These are phyloP conservation scores for Fusarium chuoi DNA, from an alignment of 2,329 filamentous ascomycete species.

Conservation along the genomic window DNA sequence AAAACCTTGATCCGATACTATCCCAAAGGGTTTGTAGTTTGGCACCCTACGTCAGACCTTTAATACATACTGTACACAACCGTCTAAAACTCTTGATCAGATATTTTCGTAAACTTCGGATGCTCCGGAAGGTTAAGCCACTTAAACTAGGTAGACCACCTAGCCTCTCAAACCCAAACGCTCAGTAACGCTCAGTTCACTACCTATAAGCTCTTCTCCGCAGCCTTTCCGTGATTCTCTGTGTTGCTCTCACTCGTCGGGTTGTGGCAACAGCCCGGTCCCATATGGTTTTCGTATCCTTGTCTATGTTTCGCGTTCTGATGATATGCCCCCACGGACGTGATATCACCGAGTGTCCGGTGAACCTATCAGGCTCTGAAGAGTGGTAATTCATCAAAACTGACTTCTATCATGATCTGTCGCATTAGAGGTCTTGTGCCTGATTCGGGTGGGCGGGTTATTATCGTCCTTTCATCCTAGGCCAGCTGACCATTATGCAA, in stretches of 20 bases:
- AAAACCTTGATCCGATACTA: neutral
- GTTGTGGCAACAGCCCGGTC: neutral
- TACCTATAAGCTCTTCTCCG: neutral
- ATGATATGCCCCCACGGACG: neutral
- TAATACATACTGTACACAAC: neutral
- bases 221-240: neutral
- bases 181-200: neutral
- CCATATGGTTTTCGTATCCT: neutral
- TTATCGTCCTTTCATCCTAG: neutral
- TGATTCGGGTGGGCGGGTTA: neutral
- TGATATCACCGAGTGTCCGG: neutral
- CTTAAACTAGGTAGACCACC: slow-evolving; percentile 1
- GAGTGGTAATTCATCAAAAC: neutral
- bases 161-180: neutral
- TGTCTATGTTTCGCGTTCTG: neutral
- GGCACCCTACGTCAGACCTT: neutral
- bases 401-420: neutral
- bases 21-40: neutral
- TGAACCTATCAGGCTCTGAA: slow-evolving; percentile 2
- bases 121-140: slow-evolving; percentile 27
- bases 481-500: neutral
- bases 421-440: neutral
- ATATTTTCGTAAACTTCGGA: slow-evolving; percentile 20
- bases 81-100: neutral
- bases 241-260: neutral